These are phyloP conservation scores for Margaritispora aquatica DNA, from an alignment of 495 filamentous ascomycete genomes.

Conservation along the genomic window DNA sequence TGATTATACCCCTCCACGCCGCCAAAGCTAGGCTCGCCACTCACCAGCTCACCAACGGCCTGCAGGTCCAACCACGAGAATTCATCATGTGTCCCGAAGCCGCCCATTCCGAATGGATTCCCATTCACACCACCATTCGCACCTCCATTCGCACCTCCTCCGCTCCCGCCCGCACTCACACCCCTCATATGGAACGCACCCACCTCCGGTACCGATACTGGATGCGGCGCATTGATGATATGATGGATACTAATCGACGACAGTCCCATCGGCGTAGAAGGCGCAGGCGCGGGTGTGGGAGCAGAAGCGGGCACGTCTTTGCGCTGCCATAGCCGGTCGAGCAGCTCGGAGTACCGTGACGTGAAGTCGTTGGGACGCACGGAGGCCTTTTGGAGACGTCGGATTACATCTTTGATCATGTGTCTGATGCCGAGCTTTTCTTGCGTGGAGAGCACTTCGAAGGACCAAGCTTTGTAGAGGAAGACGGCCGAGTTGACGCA, in stretches of 20 bases:
- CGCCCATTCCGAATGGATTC: neutral
- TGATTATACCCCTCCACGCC: slow-evolving; percentile 4
- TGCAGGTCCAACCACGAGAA: slow-evolving; percentile 20
- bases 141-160: too few species aligned
- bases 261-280: too few species aligned
- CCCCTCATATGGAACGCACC: neutral
- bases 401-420: slow-evolving; percentile 18
- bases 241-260: too few species aligned
- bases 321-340: slow-evolving; percentile 14
- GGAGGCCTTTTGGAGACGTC: slow-evolving; percentile 8
- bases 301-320: neutral
- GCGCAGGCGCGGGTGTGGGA: neutral
- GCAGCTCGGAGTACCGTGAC: slow-evolving; percentile 13
- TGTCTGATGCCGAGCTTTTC: slow-evolving; percentile 18
- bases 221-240: neutral
- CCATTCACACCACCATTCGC: too few species aligned
- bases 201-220: neutral
- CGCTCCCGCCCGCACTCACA: neutral
- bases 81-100: slow-evolving; percentile 6
- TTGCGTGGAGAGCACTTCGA: slow-evolving; percentile 8
- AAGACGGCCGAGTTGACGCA: slow-evolving; percentile 18
- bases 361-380: slow-evolving; percentile 14
- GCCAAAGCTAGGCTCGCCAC: slow-evolving; percentile 1
- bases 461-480: slow-evolving; percentile 12
- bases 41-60: slow-evolving; percentile 14